Evolutionary conservation across 768 basidiomycete species (phyloP), one percentile per base, ranked within the genome.

Genomic region (Saitozyma sp.): DNA sequence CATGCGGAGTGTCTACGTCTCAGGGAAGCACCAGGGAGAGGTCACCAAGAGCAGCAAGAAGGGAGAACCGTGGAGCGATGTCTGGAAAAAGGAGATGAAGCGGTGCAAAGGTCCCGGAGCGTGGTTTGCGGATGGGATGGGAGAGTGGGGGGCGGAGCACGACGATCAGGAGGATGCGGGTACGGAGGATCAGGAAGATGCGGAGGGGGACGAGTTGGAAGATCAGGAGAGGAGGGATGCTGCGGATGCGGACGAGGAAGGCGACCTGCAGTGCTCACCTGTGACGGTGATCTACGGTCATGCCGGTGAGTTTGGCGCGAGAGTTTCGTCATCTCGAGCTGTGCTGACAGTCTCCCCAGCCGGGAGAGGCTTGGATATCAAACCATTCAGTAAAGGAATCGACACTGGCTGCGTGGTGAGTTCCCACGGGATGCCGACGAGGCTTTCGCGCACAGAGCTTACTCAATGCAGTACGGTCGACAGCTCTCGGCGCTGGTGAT

Each of bases 261-360:
- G 62, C 51, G 53, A 54, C 29, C 17, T 63, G 54, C 51, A 37
- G 13, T 71, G 68, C 62, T 65, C 72, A 10, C 78, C 74, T 19
- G 70, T 79, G 9, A 89, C 85, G 45, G 86, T 91, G n/a, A 79
- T 95, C 7, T 96, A 95, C 76, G 94, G 92, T 0, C 94, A 96
- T 71, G 75, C 78, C 10, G 71, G 70, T 76, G 61, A 69, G 72
- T 65, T 8, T 2, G 16, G 5, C 9, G 6, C 14, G 11, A 19
- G 50, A 40, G 50, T 19, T 37, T 49, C 17, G 13, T 55, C 5
- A 45, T 29, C 42, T 59, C 60, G 54, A 63, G 50, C 40, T 29
- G 29, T 29, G 29, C 29, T 29, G 29, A 29, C 29, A 29, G 29
- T 29, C 29, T 5, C 7, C 38, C 84, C 87, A 8, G 92, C 93